Percentiles rank a stretch among this genome's conserved stretches.
These are phyloP conservation scores for Tricharina praecox DNA, from an alignment of 495 filamentous ascomycete species.

Conservation along the genomic window DNA sequence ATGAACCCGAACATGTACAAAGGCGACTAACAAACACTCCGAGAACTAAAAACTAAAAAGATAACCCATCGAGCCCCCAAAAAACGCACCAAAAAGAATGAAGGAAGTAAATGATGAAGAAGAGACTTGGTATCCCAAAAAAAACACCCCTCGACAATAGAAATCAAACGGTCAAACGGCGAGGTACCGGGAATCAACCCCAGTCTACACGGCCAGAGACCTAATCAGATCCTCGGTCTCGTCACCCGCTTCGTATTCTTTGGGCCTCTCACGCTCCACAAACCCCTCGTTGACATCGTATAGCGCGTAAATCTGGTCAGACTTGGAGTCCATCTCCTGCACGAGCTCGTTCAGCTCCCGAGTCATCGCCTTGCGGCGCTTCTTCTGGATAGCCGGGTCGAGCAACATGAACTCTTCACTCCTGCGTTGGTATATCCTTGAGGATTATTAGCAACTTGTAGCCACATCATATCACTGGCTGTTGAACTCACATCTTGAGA, in stretches of 20 bases:
- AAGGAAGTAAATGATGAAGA: not conserved
- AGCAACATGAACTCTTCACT: conserved; percentile 34
- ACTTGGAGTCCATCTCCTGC: conserved; percentile 53
- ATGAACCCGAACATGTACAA: not conserved
- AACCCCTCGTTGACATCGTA: conserved; percentile 72
- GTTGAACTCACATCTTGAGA: conserved; percentile 49
- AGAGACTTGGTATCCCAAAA: conserved; percentile 1
- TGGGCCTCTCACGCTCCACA: not conserved
- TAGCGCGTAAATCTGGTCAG: conserved; percentile 74
- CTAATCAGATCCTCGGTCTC: conserved; percentile 6
- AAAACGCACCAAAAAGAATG: not conserved
- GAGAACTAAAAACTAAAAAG: not conserved
- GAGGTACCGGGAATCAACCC: too few species aligned
- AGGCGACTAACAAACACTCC: too few species aligned
- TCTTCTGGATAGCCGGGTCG: conserved; percentile 51
- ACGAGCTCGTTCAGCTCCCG: conserved; percentile 47
- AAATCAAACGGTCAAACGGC: too few species aligned
- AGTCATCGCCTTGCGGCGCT: conserved; percentile 47
- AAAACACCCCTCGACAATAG: too few species aligned
- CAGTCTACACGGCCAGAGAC: not conserved
- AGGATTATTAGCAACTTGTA: not conserved
- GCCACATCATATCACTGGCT: not conserved
- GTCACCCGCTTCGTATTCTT: conserved; percentile 1
- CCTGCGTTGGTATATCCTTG: conserved; percentile 22
- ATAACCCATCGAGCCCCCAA: not conserved